Percentiles rank a stretch among this genome's conserved stretches.
phyloP scores from a whole-genome alignment of 2,329 filamentous ascomycete genomes.

The Corinectria fuckeliana region DNA sequence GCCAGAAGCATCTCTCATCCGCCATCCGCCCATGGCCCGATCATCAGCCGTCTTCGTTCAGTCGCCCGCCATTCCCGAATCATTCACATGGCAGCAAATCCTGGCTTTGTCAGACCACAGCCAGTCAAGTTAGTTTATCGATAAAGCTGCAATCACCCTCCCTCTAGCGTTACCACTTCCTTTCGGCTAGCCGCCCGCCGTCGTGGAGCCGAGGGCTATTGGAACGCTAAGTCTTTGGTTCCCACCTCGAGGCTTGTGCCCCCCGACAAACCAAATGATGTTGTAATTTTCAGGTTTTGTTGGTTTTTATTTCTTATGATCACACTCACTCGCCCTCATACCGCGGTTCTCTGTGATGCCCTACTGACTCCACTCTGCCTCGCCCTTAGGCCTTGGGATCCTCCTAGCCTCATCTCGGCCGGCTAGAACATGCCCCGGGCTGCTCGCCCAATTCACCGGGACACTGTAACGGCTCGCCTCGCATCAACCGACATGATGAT shows the following conservation, averaged over 20 bases:
- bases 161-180: background rate
- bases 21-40: conserved; percentile 8
- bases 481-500: conserved; percentile 38
- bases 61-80: background rate
- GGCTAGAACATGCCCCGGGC: conserved; percentile 17
- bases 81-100: background rate
- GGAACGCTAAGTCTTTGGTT: conserved; percentile 16
- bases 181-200: conserved; percentile 16
- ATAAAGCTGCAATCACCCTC: conserved; percentile 1
- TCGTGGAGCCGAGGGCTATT: conserved; percentile 20
- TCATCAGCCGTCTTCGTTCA: conserved; percentile 12
- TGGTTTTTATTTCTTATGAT: background rate
- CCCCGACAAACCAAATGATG: background rate
- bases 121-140: background rate
- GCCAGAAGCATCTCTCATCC: conserved; percentile 12
- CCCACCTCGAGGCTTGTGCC: conserved; percentile 3
- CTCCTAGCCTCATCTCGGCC: conserved; percentile 1
- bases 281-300: background rate
- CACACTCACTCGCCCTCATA: background rate
- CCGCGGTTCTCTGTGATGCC: too few species aligned
- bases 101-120: background rate
- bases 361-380: conserved; percentile 5
- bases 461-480: conserved; percentile 38
- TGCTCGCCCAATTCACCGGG: conserved; percentile 34
- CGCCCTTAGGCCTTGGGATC: background rate